A percentile compares a stretch with the other conserved stretches of the same genome.
Conservation (phyloP, 2,329 filamentous ascomycete genomes). For the Fusarium circinatum region DNA sequence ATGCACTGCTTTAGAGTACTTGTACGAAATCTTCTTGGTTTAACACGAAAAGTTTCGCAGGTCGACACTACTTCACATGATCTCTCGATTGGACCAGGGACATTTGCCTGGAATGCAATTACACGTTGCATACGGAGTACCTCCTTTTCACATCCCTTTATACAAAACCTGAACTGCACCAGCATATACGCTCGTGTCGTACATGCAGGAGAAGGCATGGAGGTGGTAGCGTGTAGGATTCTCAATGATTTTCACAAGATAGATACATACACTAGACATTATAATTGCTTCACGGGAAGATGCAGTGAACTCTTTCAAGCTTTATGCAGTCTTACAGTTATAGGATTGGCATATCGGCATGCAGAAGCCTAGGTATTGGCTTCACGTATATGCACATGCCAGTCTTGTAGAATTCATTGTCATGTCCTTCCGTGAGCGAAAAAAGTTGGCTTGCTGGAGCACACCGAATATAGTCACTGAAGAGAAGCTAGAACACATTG, state of each 20-base stretch:
- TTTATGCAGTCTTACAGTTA: not conserved
- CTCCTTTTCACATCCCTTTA: slow-evolving; percentile 3
- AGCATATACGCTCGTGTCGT: not conserved
- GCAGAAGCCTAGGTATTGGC: not conserved
- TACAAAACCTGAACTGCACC: not conserved
- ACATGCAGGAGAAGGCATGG: not conserved
- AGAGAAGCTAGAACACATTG: slow-evolving; percentile 5
- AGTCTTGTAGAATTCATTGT: not conserved
- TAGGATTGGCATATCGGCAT: not conserved
- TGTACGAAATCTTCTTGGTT: not conserved
- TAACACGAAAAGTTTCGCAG: not conserved
- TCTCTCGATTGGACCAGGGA: not conserved
- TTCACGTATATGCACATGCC: not conserved
- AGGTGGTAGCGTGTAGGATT: not conserved
- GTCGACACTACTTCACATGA: not conserved
- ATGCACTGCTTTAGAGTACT: not conserved
- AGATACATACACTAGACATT: not conserved
- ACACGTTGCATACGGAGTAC: not conserved
- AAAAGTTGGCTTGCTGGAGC: slow-evolving; percentile 29
- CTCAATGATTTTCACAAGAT: not conserved
- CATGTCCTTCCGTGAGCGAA: slow-evolving; percentile 16
- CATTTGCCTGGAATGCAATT: slow-evolving; percentile 11
- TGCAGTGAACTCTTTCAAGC: not conserved
- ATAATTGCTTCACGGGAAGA: not conserved
- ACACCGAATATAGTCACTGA: not conserved